These are phyloP conservation scores for Obelidium mucronatum DNA, from an alignment of 192 early-diverging fungal genomes.

Conservation along the genomic window DNA sequence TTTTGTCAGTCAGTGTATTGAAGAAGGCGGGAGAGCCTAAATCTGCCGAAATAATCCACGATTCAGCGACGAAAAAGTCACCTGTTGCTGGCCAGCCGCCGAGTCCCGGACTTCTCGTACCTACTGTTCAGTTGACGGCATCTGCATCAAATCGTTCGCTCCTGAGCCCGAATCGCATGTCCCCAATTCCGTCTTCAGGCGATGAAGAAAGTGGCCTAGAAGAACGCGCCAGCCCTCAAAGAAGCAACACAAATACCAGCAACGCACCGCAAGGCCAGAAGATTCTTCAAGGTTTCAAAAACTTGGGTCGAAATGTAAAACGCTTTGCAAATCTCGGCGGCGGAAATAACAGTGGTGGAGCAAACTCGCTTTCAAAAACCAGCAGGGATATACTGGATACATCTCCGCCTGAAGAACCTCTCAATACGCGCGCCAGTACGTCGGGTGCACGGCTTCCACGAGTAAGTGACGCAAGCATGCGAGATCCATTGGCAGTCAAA, in stretches of 20 bases:
- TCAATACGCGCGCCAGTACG: too few relatives aligned
- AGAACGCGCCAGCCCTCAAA: not conserved
- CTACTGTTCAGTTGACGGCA: not conserved
- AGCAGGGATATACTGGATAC: too few relatives aligned
- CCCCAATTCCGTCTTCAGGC: conserved; percentile 4
- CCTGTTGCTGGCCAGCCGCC: not conserved
- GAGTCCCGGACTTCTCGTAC: not conserved
- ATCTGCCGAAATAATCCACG: not conserved
- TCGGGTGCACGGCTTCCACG: too few relatives aligned
- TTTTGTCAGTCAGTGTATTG: not conserved
- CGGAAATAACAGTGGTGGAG: too few relatives aligned
- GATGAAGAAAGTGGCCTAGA: not conserved
- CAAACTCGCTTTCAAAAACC: too few relatives aligned
- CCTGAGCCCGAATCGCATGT: not conserved
- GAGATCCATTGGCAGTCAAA: too few relatives aligned
- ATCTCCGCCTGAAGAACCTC: too few relatives aligned
- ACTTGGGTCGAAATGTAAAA: conserved; percentile 23
- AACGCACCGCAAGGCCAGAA: too few relatives aligned
- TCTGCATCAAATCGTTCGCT: not conserved
- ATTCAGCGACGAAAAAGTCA: not conserved
- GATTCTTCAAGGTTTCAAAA: conserved; percentile 16
- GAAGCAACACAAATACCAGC: too few relatives aligned
- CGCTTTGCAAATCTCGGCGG: not conserved
- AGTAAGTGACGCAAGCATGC: too few relatives aligned
- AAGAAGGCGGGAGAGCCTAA: not conserved